Evolutionary conservation across 352 stramenopile species (phyloP), one percentile per base, ranked within the genome.

Genomic region (Phytophthora pistaciae): DNA sequence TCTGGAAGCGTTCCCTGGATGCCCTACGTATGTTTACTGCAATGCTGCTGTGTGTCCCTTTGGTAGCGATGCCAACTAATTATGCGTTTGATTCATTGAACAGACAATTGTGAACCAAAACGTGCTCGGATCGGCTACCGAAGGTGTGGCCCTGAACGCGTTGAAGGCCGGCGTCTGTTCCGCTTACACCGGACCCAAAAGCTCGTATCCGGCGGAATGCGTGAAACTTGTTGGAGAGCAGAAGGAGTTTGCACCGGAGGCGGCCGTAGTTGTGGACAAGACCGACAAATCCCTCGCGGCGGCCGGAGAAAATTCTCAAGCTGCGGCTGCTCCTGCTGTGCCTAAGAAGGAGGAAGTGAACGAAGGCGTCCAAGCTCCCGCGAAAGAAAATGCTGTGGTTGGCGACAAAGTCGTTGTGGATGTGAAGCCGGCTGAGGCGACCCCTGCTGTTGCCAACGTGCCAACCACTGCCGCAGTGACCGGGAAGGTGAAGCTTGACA

Each of bases 61-160:
- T n/a, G n/a, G n/a, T 62, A 60, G 66, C 13, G 3, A 10, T 23
- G 46, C 54, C 31, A 10, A 56, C 1, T 38, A 48, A n/a, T 64
- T 8, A 29, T 42, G n/a, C 7, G 40, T 33, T 64, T 31, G 2
- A 31, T 14, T 60, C 8, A 46, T 20, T 57, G 13, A 48, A 58
- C 21, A 95, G 88, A 93, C 84, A 3, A 73, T 90, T 33, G 80
- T 93, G 27, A 74, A 92, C 8, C 73, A 83, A 25, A 74, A 79
- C 16, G 78, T 94, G 42, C 67, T 95, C 3, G 88, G 88, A 21
- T 82, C 82, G 44, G 79, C 73, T 14, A 86, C 80, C 1, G 63
- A 85, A 59, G 88, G 83, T 25, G 85, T 95, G n/a, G 66, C 80
- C 1, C 54, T 94, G 44, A 77, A 79, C 9, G 87, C 88, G 53